A percentile compares a stretch with the other conserved stretches of the same genome.
Conservation (phyloP, 2,329 filamentous ascomycete genomes). For the Gaeumannomyces tritici region DNA sequence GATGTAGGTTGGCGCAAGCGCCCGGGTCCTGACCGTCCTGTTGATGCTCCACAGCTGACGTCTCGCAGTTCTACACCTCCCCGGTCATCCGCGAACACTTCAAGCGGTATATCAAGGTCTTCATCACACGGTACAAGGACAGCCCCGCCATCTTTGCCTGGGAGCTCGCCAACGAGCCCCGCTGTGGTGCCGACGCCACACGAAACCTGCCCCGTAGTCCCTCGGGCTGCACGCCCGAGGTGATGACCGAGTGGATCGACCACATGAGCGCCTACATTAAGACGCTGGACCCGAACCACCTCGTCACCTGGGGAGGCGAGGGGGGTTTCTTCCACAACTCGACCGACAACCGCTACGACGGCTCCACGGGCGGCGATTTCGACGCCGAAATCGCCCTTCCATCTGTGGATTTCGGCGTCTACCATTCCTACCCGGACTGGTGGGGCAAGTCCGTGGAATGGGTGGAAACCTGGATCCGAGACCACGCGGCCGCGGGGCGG, state of each 20-base stretch:
- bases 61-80: background rate
- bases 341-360: conserved; percentile 1
- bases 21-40: too few species aligned
- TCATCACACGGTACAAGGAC: conserved; percentile 28
- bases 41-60: background rate
- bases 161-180: conserved; percentile 46
- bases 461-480: conserved; percentile 7
- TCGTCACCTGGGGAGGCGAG: conserved; percentile 55
- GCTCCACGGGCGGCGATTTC: conserved; percentile 2
- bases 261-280: conserved; percentile 10
- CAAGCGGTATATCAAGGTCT: background rate
- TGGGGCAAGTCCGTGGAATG: background rate
- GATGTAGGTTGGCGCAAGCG: background rate
- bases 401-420: conserved; percentile 43
- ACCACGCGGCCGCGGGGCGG: conserved; percentile 6
- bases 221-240: background rate
- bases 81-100: background rate
- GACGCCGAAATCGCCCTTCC: background rate
- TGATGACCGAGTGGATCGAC: background rate
- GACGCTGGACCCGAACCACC: conserved; percentile 27
- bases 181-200: conserved; percentile 27
- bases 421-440: conserved; percentile 35
- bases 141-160: conserved; percentile 41
- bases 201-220: background rate
- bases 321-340: conserved; percentile 21